phyloP scores from a whole-genome alignment of 306 rosid genomes.

The Alnus rubra region DNA sequence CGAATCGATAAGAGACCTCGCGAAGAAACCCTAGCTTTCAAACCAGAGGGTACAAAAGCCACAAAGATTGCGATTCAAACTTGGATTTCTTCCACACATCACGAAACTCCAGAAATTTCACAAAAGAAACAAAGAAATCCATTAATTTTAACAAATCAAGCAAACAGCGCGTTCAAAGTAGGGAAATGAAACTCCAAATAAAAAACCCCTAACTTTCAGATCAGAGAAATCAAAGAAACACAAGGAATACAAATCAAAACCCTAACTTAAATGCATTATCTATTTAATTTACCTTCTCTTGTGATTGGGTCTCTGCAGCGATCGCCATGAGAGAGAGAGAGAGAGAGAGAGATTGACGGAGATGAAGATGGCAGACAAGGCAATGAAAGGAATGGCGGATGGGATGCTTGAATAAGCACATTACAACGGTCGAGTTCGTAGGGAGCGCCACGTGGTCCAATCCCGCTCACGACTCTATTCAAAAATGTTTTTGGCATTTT shows the following conservation, averaged over 20 bases:
- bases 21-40: slow-evolving; percentile 22
- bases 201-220: slow-evolving; percentile 35
- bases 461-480: slow-evolving; percentile 45
- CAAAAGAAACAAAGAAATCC: background rate
- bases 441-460: slow-evolving; percentile 51
- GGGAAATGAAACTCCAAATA: background rate
- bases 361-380: slow-evolving; percentile 17
- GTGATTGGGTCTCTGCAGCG: slow-evolving; percentile 67
- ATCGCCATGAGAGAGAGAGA: slow-evolving; percentile 56
- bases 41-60: slow-evolving; percentile 11
- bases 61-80: background rate
- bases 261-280: background rate
- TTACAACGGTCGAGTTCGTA: slow-evolving; percentile 85
- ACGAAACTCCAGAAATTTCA: background rate
- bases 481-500: slow-evolving; percentile 30
- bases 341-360: slow-evolving; percentile 12
- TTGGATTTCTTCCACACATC: background rate
- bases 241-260: background rate
- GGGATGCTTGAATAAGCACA: slow-evolving; percentile 26
- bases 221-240: background rate
- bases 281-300: slow-evolving; percentile 49
- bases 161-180: background rate
- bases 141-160: background rate
- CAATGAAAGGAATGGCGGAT: background rate
- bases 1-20: background rate